Evolutionary conservation across 2,329 filamentous ascomycete genomes (phyloP), one percentile per base, ranked within the genome.

Genomic region (Neocatenulostroma microsporum): DNA sequence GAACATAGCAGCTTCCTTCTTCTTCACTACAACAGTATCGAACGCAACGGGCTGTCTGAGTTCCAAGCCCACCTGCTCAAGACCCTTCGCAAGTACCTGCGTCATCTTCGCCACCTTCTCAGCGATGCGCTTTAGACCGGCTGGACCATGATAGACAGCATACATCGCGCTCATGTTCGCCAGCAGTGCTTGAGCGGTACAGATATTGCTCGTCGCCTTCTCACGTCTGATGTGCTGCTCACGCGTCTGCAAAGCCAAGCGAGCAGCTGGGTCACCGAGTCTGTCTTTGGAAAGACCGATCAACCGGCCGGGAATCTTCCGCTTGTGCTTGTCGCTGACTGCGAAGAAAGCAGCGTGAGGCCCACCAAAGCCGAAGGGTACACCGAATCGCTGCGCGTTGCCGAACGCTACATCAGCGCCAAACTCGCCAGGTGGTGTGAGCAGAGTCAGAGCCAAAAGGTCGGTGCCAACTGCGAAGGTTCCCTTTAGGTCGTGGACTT

Each of bases 341-440:
- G 89, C 84, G 60, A 96, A 95, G 74, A 96, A 96, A 14, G 88
- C 89, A 18, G 89, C 89, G 56, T 95, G 89, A n/a, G 89, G 89
- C 14, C 89, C 89, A 54, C 89, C 89, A 51, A 81, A 93, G 33
- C 89, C 89, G 57, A 95, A 78, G 2, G 89, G 88, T 10, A 96
- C 84, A 60, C 89, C 89, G 44, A 95, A 83, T 40, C 89, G 73
- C 67, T 96, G 89, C 12, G 89, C 80, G 55, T 82, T 94, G 48
- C 89, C 89, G 57, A 96, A 94, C 4, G 88, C 89, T 51, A 96
- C 85, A 57, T 96, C 89, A 14, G 89, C 89, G 27, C 89, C 89
- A 65, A 89, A 95, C 57, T 95, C 89, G 33, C 88, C 88, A 0
- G 89, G 89, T 1, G 89, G 84, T 34, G 84, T 91, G 34, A 95